phyloP scores from a whole-genome alignment of 2,329 filamentous ascomycete species.

The Emmonsia crescens region DNA sequence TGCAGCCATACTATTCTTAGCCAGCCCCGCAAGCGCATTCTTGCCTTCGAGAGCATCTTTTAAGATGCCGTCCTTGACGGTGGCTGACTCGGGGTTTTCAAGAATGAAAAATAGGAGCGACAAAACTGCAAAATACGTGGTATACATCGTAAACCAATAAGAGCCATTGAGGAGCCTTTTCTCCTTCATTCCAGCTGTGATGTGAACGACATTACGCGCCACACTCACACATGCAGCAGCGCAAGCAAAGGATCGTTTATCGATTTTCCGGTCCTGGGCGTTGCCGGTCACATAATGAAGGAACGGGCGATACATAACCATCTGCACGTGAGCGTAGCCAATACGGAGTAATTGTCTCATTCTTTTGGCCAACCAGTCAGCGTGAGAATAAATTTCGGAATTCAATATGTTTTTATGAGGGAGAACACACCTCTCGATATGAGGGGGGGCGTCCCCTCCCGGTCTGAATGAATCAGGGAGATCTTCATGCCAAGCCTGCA shows the following conservation, averaged over 20 bases:
- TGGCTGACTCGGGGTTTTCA: slow-evolving; percentile 51
- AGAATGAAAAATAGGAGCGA: slow-evolving; percentile 54
- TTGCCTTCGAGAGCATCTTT: slow-evolving; percentile 77
- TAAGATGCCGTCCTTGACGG: slow-evolving; percentile 59
- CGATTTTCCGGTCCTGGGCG: slow-evolving; percentile 41
- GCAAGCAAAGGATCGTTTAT: slow-evolving; percentile 54
- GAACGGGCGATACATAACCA: slow-evolving; percentile 55
- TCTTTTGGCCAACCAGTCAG: slow-evolving; percentile 23
- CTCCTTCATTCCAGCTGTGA: slow-evolving; percentile 54
- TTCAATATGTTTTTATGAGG: not conserved
- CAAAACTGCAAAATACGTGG: slow-evolving; percentile 55
- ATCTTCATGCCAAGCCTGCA: slow-evolving; percentile 52
- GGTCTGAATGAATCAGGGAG: slow-evolving; percentile 69
- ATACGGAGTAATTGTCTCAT: slow-evolving; percentile 52
- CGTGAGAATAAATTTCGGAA: slow-evolving; percentile 6
- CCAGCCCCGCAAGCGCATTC: slow-evolving; percentile 67
- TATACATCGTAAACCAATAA: slow-evolving; percentile 61
- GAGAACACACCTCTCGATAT: slow-evolving; percentile 58
- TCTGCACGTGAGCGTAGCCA: slow-evolving; percentile 53
- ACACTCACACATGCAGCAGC: slow-evolving; percentile 56
- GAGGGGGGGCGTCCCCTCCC: slow-evolving; percentile 61
- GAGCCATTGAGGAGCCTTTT: slow-evolving; percentile 50
- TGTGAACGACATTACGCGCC: slow-evolving; percentile 55
- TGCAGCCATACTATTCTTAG: slow-evolving; percentile 76
- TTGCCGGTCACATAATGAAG: slow-evolving; percentile 50